phyloP scores from a whole-genome alignment of 306 rosid genomes.

The Glycine soja region DNA sequence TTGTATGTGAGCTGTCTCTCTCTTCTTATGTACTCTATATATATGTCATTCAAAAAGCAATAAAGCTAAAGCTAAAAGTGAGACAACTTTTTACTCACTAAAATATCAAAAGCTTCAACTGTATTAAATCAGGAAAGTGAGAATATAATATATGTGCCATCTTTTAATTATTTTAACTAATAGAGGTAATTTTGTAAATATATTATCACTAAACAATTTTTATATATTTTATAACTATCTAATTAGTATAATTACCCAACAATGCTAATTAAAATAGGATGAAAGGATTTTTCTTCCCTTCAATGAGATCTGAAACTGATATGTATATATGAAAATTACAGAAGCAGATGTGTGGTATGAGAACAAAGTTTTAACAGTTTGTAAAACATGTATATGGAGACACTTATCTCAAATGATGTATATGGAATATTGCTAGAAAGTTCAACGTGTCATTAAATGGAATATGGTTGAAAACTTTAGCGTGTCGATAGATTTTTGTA shows the following conservation, averaged over 20 bases:
- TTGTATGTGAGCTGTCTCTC: too few relatives aligned
- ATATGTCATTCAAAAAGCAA: too few relatives aligned
- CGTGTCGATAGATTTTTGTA: not conserved
- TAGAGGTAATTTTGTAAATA: not conserved
- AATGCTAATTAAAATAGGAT: not conserved
- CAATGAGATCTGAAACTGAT: conserved; percentile 3
- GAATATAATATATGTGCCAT: not conserved
- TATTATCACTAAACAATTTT: not conserved
- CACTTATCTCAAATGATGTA: not conserved
- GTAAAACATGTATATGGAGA: not conserved
- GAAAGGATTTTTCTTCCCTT: not conserved
- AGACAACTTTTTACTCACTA: too few relatives aligned
- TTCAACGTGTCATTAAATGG: not conserved
- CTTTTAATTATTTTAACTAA: not conserved
- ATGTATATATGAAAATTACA: not conserved
- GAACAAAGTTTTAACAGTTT: not conserved
- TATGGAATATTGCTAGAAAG: not conserved
- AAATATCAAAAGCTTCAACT: too few relatives aligned
- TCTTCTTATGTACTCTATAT: too few relatives aligned
- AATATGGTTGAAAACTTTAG: not conserved
- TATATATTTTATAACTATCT: not conserved
- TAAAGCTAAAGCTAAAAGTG: too few relatives aligned
- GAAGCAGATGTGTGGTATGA: not conserved
- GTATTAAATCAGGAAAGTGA: not conserved
- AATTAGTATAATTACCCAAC: not conserved